Percentiles rank a stretch among this genome's conserved stretches.
These are phyloP conservation scores for Sphagnum tenellum DNA, from an alignment of 225 moss, liverwort and hornwort genomes.

Conservation along the genomic window DNA sequence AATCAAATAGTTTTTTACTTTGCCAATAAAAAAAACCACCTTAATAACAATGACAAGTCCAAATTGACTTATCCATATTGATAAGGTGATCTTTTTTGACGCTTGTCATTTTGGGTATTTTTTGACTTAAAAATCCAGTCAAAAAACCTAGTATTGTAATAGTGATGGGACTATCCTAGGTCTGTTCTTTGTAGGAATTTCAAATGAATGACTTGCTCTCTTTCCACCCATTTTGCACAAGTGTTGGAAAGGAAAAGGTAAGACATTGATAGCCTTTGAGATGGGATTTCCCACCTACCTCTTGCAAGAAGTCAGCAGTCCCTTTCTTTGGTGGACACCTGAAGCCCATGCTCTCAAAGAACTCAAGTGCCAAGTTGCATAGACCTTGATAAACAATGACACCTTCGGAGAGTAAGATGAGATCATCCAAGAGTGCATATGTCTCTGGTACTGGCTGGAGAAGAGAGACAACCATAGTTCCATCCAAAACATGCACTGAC, in stretches of 20 bases:
- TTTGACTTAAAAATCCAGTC: no score
- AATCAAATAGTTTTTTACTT: no score
- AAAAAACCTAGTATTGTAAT: no score
- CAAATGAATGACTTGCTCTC: no score
- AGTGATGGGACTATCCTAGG: no score
- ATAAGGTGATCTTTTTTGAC: no score
- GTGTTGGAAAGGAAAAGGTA: neutral
- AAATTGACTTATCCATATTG: no score
- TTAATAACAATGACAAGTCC: no score
- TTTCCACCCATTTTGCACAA: no score
- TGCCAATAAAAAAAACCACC: no score
- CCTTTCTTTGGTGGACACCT: constrained; percentile 70
- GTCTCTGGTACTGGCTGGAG: constrained; percentile 78
- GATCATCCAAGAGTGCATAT: constrained; percentile 69
- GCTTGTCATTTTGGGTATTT: no score
- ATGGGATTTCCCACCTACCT: constrained; percentile 17
- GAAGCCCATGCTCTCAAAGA: constrained; percentile 66
- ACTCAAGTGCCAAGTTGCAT: constrained; percentile 46
- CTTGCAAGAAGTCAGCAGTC: constrained; percentile 75
- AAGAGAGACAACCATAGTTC: constrained; percentile 73
- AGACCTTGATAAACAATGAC: constrained; percentile 76
- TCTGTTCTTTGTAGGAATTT: no score
- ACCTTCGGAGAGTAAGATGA: constrained; percentile 65
- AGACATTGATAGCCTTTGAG: neutral
- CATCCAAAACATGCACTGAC: constrained; percentile 66